Conservation (phyloP, 2,329 filamentous ascomycete species). For the Aspergillus piperis region DNA sequence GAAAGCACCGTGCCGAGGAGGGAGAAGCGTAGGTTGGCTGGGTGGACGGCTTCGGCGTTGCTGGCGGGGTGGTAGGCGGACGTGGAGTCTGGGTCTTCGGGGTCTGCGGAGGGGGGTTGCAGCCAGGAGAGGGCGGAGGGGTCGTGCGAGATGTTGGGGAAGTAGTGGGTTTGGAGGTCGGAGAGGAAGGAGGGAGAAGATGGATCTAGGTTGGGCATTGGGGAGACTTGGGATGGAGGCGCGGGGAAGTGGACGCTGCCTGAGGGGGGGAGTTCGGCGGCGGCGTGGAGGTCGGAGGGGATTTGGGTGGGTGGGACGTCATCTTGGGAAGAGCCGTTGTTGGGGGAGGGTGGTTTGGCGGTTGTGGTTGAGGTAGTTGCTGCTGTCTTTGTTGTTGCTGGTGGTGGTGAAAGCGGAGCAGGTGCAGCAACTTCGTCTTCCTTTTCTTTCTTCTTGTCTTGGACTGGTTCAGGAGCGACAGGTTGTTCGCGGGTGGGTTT, state of each 20-base stretch:
- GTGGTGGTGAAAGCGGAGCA: slow-evolving; percentile 9
- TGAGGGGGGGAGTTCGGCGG: slow-evolving; percentile 39
- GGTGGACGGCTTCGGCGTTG: slow-evolving; percentile 61
- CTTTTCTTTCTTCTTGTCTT: neutral
- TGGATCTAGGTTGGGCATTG: slow-evolving; percentile 75
- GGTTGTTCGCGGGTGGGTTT: neutral
- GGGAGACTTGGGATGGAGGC: slow-evolving; percentile 46
- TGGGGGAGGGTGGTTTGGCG: slow-evolving; percentile 4
- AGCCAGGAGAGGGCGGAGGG: slow-evolving; percentile 90
- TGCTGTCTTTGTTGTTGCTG: neutral
- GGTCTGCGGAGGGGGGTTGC: slow-evolving; percentile 68
- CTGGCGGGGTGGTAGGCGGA: slow-evolving; percentile 82
- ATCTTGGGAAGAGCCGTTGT: slow-evolving; percentile 23
- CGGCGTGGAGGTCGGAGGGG: slow-evolving; percentile 43
- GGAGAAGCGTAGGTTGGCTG: slow-evolving; percentile 82
- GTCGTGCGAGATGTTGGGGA: slow-evolving; percentile 81
- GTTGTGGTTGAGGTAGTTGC: neutral
- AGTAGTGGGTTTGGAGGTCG: slow-evolving; percentile 89
- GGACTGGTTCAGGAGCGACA: neutral
- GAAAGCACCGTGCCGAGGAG: slow-evolving; percentile 80
- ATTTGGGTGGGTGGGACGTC: slow-evolving; percentile 38
- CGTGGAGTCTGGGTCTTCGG: slow-evolving; percentile 62
- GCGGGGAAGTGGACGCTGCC: slow-evolving; percentile 48
- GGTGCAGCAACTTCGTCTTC: neutral
- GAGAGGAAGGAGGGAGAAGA: slow-evolving; percentile 78